A percentile compares a stretch with the other conserved stretches of the same genome.
Conservation (phyloP, 352 stramenopile genomes). For the Globisporangium viniferum region DNA sequence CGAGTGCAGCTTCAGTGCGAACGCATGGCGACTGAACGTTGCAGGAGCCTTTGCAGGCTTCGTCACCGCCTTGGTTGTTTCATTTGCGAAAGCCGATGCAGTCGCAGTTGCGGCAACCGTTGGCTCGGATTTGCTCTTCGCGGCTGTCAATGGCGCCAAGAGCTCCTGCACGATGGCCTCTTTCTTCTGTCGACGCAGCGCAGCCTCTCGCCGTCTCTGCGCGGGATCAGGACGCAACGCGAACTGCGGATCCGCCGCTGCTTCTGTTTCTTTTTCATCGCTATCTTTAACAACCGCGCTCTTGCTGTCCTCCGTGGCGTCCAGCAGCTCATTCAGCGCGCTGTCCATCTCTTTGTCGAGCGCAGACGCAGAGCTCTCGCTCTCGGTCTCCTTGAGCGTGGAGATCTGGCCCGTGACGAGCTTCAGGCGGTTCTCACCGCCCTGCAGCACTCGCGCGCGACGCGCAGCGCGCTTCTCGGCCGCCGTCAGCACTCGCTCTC, state of each 20-base stretch:
- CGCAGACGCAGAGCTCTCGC: not conserved
- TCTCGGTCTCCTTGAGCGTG: slow-evolving; percentile 35
- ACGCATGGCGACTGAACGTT: slow-evolving; percentile 51
- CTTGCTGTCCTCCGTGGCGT: slow-evolving; percentile 48
- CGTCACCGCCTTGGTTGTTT: not conserved
- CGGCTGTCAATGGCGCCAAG: slow-evolving; percentile 17
- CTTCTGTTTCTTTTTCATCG: slow-evolving; percentile 2
- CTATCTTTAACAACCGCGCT: slow-evolving; percentile 7
- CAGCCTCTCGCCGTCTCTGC: slow-evolving; percentile 67
- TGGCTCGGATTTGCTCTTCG: not conserved
- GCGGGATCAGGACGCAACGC: slow-evolving; percentile 52
- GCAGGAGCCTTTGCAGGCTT: slow-evolving; percentile 18
- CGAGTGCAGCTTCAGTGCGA: slow-evolving; percentile 45
- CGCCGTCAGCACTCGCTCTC: slow-evolving; percentile 24
- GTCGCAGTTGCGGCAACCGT: not conserved
- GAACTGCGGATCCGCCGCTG: slow-evolving; percentile 27
- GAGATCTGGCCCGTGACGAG: slow-evolving; percentile 62
- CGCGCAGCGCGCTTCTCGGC: slow-evolving; percentile 67
- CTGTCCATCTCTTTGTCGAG: slow-evolving; percentile 23
- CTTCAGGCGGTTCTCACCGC: slow-evolving; percentile 59
- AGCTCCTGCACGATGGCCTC: slow-evolving; percentile 59
- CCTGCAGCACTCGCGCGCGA: slow-evolving; percentile 59
- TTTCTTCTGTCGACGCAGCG: slow-evolving; percentile 52
- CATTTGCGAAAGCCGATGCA: not conserved
- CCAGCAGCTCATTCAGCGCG: slow-evolving; percentile 36